Evolutionary conservation across 257 asterid genomes (phyloP), one percentile per base, ranked within the genome.

Genomic region (Linaria vulgaris): DNA sequence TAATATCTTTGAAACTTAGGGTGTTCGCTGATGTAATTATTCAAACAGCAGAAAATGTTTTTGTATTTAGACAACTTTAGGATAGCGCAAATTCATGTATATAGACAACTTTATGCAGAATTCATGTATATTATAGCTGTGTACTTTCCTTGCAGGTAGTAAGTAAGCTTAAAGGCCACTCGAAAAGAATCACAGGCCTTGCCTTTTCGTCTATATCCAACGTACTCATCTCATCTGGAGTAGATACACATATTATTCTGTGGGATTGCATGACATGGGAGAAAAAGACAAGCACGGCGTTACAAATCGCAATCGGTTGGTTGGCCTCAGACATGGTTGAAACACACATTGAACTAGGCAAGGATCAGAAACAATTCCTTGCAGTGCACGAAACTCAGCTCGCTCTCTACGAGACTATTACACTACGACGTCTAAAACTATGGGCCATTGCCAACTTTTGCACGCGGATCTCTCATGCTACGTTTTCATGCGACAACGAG

Each of bases 361-460:
- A 62, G 66, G 88, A 87, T 56, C 74, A 87, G 64, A 63, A 45
- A n/a, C 83, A 69, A 51, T 83, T 87, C 57, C 96, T 90, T 25
- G 90, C 70, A 2, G 86, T 90, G 12, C 95, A 87, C 16, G 92
- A 85, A 78, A 81, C 92, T 59, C 97, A 83, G 64, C 91, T 90
- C 15, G 91, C 91, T 7, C 69, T 90, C 39, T 82, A 85, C 27
- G 96, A 87, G 63, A 70, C 86, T 3, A 63, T 65, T 30, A 80
- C 83, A 47, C 80, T 90, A n/a, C 63, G 74, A 50, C 72, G 85
- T 23, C 82, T 81, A 60, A 87, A 82, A 70, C 87, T 86, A 95
- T 86, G 97, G 95, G 74, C 82, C 16, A 75, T 86, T 20, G 85
- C 84, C 59, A 77, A 83, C 65, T 84, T 81, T 31, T 82, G 89